Evolutionary conservation across 192 early-diverging fungal genomes (phyloP).

Genomic region (Coemansia sp.): DNA sequence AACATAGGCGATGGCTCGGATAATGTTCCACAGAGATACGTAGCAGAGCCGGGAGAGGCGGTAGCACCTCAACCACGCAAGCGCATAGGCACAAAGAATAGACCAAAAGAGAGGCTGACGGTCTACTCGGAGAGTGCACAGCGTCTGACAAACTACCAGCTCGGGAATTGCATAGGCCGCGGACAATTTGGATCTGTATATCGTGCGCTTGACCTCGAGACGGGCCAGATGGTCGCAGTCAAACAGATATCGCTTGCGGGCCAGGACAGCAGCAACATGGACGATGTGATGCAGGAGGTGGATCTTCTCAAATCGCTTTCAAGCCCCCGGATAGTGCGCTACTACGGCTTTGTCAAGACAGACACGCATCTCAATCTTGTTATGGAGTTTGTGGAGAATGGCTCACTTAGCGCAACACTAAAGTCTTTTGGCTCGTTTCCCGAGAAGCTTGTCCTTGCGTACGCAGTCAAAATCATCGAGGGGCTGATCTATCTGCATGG

Average conservation of each 20-base stretch:
- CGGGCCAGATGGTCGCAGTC: conserved; percentile 83
- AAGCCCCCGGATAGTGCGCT: conserved; percentile 84
- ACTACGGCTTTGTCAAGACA: conserved; percentile 78
- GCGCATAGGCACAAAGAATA: conserved; percentile 23
- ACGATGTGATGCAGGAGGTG: conserved; percentile 86
- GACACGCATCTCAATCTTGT: conserved; percentile 78
- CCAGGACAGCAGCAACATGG: conserved; percentile 64
- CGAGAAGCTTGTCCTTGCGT: conserved; percentile 84
- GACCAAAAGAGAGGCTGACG: conserved; percentile 54
- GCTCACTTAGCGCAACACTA: conserved; percentile 82
- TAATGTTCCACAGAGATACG: not conserved
- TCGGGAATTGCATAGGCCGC: conserved; percentile 88
- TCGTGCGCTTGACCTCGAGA: conserved; percentile 77
- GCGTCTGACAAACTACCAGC: conserved; percentile 60
- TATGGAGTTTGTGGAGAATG: conserved; percentile 91
- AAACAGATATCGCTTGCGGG: conserved; percentile 82
- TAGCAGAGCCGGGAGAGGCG: not conserved
- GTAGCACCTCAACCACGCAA: conserved; percentile 19
- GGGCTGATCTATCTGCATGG: conserved; percentile 90
- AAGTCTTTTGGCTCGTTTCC: conserved; percentile 91
- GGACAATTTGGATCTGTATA: conserved; percentile 92
- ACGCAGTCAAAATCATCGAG: conserved; percentile 85
- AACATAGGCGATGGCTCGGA: not conserved
- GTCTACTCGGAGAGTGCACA: conserved; percentile 46
- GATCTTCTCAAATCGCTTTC: conserved; percentile 81